Percentiles rank a stretch among this genome's conserved stretches.
Conservation (phyloP, 495 filamentous ascomycete species). For the Penicillium verhagenii region DNA sequence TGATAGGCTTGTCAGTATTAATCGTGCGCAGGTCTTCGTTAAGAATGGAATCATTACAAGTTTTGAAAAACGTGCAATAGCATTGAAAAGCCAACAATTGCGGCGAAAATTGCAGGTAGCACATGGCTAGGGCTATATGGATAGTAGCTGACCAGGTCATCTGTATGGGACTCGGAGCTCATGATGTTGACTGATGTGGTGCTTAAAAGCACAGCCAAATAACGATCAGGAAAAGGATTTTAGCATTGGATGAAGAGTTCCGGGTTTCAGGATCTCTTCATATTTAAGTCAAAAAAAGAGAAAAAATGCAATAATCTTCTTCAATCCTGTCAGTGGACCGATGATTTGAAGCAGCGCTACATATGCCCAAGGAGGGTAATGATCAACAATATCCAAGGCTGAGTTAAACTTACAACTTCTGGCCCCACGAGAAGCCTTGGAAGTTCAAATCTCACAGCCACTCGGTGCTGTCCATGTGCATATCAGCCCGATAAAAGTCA, state of each 20-base stretch:
- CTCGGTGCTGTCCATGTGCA: too few relatives aligned
- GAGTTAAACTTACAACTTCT: background rate
- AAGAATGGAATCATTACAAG: conserved; percentile 21
- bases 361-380: background rate
- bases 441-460: too few relatives aligned
- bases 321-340: background rate
- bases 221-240: too few relatives aligned
- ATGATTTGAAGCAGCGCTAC: background rate
- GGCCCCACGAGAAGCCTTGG: too few relatives aligned
- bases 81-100: conserved; percentile 32
- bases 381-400: background rate
- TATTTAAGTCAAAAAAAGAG: too few relatives aligned
- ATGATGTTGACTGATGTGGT: too few relatives aligned
- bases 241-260: too few relatives aligned
- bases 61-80: conserved; percentile 41
- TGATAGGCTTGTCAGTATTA: background rate
- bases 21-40: background rate
- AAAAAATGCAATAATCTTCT: too few relatives aligned
- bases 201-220: too few relatives aligned
- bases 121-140: conserved; percentile 39
- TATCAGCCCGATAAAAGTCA: background rate
- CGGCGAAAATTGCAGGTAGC: conserved; percentile 39
- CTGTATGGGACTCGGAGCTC: conserved; percentile 7
- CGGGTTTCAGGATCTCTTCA: too few relatives aligned
- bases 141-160: conserved; percentile 18